Evolutionary conservation across 192 early-diverging fungal species (phyloP).

Genomic region (Chytriomyces sp.): DNA sequence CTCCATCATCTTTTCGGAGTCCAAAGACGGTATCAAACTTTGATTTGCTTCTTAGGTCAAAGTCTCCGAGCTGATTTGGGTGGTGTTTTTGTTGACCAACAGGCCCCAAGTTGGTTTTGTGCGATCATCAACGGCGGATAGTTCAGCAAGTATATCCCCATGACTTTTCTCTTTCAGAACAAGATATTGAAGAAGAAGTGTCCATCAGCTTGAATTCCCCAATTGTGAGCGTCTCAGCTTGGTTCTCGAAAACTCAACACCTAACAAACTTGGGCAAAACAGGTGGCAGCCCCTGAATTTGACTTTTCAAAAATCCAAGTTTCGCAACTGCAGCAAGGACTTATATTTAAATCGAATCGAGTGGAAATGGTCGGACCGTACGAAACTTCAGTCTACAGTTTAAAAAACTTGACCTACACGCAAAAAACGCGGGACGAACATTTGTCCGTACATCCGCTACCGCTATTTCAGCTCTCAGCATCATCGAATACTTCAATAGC

Average conservation of each 20-base stretch:
- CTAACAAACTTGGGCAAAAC: neutral
- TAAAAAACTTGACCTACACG: constrained; percentile 43
- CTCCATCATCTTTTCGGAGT: constrained; percentile 52
- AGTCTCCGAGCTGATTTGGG: neutral
- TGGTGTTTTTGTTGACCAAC: constrained; percentile 1
- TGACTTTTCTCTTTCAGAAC: constrained; percentile 45
- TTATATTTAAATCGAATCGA: constrained; percentile 52
- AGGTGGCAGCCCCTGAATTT: constrained; percentile 48
- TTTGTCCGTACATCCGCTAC: constrained; percentile 20
- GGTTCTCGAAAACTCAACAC: neutral
- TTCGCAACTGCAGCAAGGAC: constrained; percentile 49
- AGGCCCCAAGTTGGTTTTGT: constrained; percentile 46
- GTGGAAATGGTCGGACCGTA: constrained; percentile 49
- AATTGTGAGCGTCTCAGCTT: neutral
- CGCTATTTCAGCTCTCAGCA: neutral
- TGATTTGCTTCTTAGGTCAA: neutral
- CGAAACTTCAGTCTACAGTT: constrained; percentile 52
- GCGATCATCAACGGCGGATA: constrained; percentile 51
- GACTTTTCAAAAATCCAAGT: constrained; percentile 44
- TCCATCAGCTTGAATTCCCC: constrained; percentile 47
- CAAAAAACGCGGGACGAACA: constrained; percentile 49
- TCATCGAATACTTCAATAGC: neutral
- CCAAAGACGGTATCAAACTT: constrained; percentile 5
- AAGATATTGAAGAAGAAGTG: constrained; percentile 54
- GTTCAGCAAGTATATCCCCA: constrained; percentile 55